Evolutionary conservation across 2,329 filamentous ascomycete genomes (phyloP), one percentile per base, ranked within the genome.

Genomic region (Lasiodiplodia gonubiensis): DNA sequence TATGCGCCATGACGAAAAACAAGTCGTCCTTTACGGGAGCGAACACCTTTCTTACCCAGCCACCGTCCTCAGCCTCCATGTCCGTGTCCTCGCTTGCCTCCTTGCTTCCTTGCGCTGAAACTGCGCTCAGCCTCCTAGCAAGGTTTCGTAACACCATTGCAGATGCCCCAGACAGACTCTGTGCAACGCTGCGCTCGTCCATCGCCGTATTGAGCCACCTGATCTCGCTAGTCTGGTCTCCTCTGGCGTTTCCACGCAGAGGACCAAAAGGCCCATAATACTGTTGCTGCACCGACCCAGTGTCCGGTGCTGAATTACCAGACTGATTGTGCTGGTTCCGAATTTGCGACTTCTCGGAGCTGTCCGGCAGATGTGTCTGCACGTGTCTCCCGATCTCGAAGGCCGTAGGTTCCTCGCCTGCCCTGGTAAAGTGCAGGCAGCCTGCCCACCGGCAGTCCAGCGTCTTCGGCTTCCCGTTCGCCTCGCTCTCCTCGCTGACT

Each of bases 121-220:
- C 75, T 0, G 74, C 74, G 2, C 75, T 73, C 3, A 80, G 73
- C 66, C 80, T 77, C 27, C 82, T 79, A 14, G 92, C 92, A 69
- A 95, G 87, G 75, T 95, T 95, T 35, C 92, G 87, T 54, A 95
- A 84, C 42, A 95, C 90, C 33, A 94, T 83, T 16, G 91, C 89
- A 2, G 91, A 90, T 66, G 90, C 92, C 7, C 94, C 83, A n/a
- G 92, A 91, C 42, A 94, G 89, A 5, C 92, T 92, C 0, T 90
- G 90, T 2, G 92, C 89, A 73, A 93, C 83, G 33, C 74, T 75
- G 4, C 76, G 75, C 70, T 86, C 84, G 69, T 86, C 84, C 16
- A 79, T 78, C 0, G 79, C 76, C n/a, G 83, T 84, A 61, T 82
- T 82, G 70, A 80, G 78, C 71, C 79, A 81, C 42, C 76, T 73